A percentile compares a stretch with the other conserved stretches of the same genome.
Evolutionary conservation across 768 basidiomycete genomes (phyloP).

Genomic region (Fibroporia radiculosa): DNA sequence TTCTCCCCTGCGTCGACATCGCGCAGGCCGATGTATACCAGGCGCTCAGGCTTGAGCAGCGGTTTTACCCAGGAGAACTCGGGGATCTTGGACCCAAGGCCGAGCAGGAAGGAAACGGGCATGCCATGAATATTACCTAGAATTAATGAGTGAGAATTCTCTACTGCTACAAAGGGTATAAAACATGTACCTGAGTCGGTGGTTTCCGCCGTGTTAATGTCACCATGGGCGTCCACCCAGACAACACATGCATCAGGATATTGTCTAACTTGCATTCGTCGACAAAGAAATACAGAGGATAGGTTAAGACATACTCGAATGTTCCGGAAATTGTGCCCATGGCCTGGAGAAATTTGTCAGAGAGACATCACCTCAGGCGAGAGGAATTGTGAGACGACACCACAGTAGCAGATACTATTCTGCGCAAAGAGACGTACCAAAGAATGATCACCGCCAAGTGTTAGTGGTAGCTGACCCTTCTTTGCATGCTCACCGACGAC

Average conservation of each 20-base stretch:
- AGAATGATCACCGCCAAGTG: slow-evolving; percentile 94
- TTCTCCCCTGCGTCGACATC: slow-evolving; percentile 90
- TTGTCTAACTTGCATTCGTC: slow-evolving; percentile 30
- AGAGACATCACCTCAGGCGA: slow-evolving; percentile 98
- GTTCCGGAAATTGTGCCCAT: slow-evolving; percentile 96
- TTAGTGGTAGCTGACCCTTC: slow-evolving; percentile 79
- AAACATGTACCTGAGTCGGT: slow-evolving; percentile 55
- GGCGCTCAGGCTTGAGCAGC: slow-evolving; percentile 55
- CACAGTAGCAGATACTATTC: too few species aligned
- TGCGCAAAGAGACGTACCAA: slow-evolving; percentile 63
- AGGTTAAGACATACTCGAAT: slow-evolving; percentile 45
- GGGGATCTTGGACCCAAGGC: slow-evolving; percentile 31
- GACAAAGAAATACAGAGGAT: background rate
- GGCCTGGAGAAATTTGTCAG: slow-evolving; percentile 59
- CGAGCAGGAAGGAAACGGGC: slow-evolving; percentile 90
- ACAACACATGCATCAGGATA: slow-evolving; percentile 81
- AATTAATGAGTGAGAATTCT: background rate
- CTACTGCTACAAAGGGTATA: background rate
- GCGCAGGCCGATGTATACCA: slow-evolving; percentile 97
- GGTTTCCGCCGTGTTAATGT: slow-evolving; percentile 86
- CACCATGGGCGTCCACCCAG: slow-evolving; percentile 97
- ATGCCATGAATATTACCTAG: slow-evolving; percentile 95
- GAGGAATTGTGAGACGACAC: background rate
- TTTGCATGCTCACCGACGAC: slow-evolving; percentile 68
- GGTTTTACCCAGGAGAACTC: slow-evolving; percentile 58